Base-by-base conservation (phyloP, 495 filamentous ascomycete genomes). In the Xylona heveae region DNA sequence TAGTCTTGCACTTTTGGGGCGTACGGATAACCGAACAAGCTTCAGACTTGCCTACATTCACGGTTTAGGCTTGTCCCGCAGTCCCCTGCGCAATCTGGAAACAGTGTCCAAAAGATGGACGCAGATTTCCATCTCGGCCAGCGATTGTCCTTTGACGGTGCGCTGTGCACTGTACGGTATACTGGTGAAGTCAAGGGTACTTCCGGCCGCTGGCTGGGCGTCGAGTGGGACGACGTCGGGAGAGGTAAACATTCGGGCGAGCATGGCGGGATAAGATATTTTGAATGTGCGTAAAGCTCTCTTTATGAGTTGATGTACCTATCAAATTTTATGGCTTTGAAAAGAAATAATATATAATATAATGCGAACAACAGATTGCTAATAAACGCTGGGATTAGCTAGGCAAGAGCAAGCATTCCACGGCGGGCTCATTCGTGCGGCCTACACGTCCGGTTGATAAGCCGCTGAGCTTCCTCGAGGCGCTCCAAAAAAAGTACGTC, bases 171-270 rank as follows among this genome's bases (percentile, higher is more conserved):
- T 1, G 67, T 97, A 30, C 69, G 82, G 19, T 94, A 82, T 44
- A 56, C 78, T 40, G 88, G 88, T 29, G 46, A 56, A 23, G 70
- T 97, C 12, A 59, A 66, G 32, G 77, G 75, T 23, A 88, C 81
- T 13, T 56, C 64, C 14, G 81, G 80, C 19, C 60, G 64, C 43
- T 95, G 88, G 90, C 58, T 97, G 13, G 88, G 88, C 17, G 81
- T 95, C 13, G 88, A 97, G 60, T 97, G 90, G 90, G 88, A 95
- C 52, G 76, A 92, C 43, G 57, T 68, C 33, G 57, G 54, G 24
- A 59, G 81, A 44, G 90, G 88, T 19, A 95, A 93, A 56, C 83
- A 97, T 54, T 66, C 80, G 37, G 88, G 90, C 6, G 68, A 72
- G 35, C 68, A 85, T 55, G 68, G 68, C 16, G 82, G 77, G 30